These are phyloP conservation scores for Globisporangium paroecandrum DNA, from an alignment of 352 stramenopile species.

Conservation along the genomic window DNA sequence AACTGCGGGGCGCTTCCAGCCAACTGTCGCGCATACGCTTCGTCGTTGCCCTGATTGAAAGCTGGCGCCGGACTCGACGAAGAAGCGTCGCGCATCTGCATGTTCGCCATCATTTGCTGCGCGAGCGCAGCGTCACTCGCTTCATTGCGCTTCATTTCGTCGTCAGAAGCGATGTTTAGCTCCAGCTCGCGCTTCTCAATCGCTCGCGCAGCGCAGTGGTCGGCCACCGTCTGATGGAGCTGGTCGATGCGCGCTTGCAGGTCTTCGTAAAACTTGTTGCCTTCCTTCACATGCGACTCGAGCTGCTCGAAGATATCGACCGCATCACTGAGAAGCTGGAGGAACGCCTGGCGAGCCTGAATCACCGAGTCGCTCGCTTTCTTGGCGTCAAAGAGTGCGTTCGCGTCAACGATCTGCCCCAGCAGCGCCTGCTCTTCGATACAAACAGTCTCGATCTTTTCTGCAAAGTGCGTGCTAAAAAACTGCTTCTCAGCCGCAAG, in stretches of 20 bases:
- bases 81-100: slow-evolving; percentile 33
- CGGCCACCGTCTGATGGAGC: slow-evolving; percentile 67
- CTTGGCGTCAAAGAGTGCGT: slow-evolving; percentile 55
- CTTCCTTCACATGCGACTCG: slow-evolving; percentile 70
- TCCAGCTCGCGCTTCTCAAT: slow-evolving; percentile 73
- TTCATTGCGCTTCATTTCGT: slow-evolving; percentile 52
- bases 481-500: slow-evolving; percentile 56
- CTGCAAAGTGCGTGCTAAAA: slow-evolving; percentile 57
- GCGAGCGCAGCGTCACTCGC: slow-evolving; percentile 48
- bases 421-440: slow-evolving; percentile 46
- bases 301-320: slow-evolving; percentile 79
- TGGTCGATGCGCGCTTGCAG: slow-evolving; percentile 50
- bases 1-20: slow-evolving; percentile 44
- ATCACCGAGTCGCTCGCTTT: slow-evolving; percentile 57
- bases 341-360: slow-evolving; percentile 47
- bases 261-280: slow-evolving; percentile 62
- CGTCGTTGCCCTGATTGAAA: slow-evolving; percentile 30
- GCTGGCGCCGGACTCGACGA: slow-evolving; percentile 6
- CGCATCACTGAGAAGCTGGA: slow-evolving; percentile 59
- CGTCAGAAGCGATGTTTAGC: slow-evolving; percentile 53
- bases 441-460: slow-evolving; percentile 50
- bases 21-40: slow-evolving; percentile 55
- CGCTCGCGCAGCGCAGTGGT: slow-evolving; percentile 65
- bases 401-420: slow-evolving; percentile 35
- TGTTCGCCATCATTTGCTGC: slow-evolving; percentile 72